Evolutionary conservation across 225 moss, liverwort and hornwort genomes (phyloP), one percentile per base, ranked within the genome.

Genomic region (Thuidium tamariscinum): DNA sequence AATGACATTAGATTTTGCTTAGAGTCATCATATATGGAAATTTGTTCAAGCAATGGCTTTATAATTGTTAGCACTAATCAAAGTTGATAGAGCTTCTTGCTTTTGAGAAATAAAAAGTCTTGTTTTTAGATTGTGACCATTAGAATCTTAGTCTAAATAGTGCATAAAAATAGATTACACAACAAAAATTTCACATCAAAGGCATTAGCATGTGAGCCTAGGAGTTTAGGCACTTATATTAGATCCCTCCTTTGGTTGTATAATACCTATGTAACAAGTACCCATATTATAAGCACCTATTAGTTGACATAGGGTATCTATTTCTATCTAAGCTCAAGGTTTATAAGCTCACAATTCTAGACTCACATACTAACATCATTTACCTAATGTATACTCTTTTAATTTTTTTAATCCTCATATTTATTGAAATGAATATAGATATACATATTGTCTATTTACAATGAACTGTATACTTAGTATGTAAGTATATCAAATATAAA

Each of bases 341-440:
- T 69, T 2, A 2, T 25, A 68, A 7, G 13, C 2, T 39, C 1
- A 0, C 2, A 14, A 2, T 66, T 69, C 14, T 39, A 39, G 14
- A 5, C 65, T 65, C n/a, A 65, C 10, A 65, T 65, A 0, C 5
- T 36, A 36, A 2, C 6, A 13, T 67, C 2, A 0, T 37, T 22
- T 0, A 21, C 21, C 2, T 13, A 9, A 1, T 3, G 22, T 8
- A 4, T 51, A 34, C 0, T 32, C 2, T 32, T 2, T 51, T 49
- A 75, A 2, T 51, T n/a, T 21, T 5, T 14, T 34, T 75, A n/a
- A 52, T 0, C 4, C 0, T 14, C 5, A 16, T 76, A 25, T 54
- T 48, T 73, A 12, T 4, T 17, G 0, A 29, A 9, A 70, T 26
- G 1, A 9, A 14, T 9, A 8, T 27, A 27, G 7, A 7, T 27